Evolutionary conservation across 2,329 filamentous ascomycete species (phyloP).

Genomic region (Fusarium lateritium): DNA sequence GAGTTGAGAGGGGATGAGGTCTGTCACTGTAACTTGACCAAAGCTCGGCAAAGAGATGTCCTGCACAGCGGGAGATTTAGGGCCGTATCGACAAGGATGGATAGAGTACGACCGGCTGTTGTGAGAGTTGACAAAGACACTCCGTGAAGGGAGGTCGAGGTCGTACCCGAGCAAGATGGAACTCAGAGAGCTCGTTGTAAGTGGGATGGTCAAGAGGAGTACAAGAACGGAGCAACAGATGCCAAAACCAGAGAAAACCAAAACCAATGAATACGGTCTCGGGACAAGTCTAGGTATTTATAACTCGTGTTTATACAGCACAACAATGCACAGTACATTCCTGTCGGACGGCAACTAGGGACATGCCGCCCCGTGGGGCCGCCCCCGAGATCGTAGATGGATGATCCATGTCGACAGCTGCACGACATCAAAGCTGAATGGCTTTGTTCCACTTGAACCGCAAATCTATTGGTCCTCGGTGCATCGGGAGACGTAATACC

Average conservation of each 20-base stretch:
- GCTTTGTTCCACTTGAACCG: constrained; percentile 24
- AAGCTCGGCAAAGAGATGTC: neutral
- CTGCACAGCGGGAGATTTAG: constrained; percentile 1
- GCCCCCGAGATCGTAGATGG: constrained; percentile 35
- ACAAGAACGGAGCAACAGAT: neutral
- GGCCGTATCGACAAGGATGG: constrained; percentile 8
- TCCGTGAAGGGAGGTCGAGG: neutral
- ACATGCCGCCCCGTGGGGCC: constrained; percentile 23
- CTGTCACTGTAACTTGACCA: neutral
- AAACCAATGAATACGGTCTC: neutral
- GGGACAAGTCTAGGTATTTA: constrained; percentile 30
- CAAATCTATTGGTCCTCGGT: constrained; percentile 17
- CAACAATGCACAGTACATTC: neutral
- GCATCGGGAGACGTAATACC: constrained; percentile 11
- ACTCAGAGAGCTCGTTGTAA: neutral
- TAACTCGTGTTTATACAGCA: constrained; percentile 12
- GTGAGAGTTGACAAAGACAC: neutral
- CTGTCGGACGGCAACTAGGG: constrained; percentile 1
- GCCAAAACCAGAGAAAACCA: constrained; percentile 5
- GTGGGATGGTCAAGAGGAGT: neutral
- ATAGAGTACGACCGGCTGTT: neutral
- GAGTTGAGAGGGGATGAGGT: neutral
- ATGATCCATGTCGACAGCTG: constrained; percentile 40
- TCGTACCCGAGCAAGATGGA: neutral
- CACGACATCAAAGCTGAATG: constrained; percentile 36